These are phyloP conservation scores for Linum usitatissimum DNA, from an alignment of 345 rosid genomes.

Conservation along the genomic window DNA sequence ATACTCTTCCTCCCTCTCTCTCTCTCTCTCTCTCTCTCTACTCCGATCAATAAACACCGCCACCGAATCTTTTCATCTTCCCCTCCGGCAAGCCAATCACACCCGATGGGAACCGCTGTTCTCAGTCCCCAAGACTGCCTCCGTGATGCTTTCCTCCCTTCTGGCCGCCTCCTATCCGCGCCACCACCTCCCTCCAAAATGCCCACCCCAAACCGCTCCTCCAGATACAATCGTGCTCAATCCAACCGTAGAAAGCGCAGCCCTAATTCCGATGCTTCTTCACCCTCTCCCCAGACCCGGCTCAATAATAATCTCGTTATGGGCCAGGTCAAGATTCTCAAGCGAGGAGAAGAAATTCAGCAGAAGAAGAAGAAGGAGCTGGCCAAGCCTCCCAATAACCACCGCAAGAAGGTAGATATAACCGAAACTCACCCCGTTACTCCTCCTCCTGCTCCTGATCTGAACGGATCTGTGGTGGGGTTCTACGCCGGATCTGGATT, in stretches of 20 bases:
- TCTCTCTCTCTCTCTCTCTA: neutral
- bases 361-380: neutral
- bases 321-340: conserved; percentile 58
- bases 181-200: conserved; percentile 12
- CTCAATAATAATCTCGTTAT: conserved; percentile 16
- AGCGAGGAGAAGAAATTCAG: conserved; percentile 17
- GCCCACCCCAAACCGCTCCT: conserved; percentile 14
- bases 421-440: too few species aligned
- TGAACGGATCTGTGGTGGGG: conserved; percentile 38
- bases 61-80: neutral
- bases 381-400: too few species aligned
- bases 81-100: too few species aligned
- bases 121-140: conserved; percentile 45
- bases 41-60: neutral
- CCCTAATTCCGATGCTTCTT: conserved; percentile 8
- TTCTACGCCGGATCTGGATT: conserved; percentile 76
- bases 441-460: too few species aligned
- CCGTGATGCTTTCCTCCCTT: conserved; percentile 17
- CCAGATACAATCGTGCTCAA: conserved; percentile 19
- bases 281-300: conserved; percentile 6
- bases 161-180: conserved; percentile 18
- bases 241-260: conserved; percentile 38
- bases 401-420: too few species aligned
- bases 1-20: neutral
- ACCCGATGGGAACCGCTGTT: conserved; percentile 55